Base-by-base conservation (phyloP, 2,329 filamentous ascomycete species). In the Trichophyton benhamiae region DNA sequence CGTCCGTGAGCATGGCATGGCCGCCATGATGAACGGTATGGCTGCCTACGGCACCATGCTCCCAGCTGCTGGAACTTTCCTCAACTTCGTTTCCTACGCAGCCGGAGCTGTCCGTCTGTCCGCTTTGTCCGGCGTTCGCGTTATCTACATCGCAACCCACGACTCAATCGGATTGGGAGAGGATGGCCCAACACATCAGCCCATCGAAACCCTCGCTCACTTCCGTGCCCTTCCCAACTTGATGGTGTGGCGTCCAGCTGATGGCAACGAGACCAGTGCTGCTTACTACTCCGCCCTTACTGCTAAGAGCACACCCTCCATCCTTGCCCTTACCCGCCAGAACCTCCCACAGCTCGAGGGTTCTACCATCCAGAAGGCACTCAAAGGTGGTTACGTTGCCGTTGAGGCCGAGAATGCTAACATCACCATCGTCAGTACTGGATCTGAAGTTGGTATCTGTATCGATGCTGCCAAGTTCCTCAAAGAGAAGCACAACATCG, bases 121-220 rank as follows among this genome's bases (percentile, higher is more conserved):
- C 42, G 86, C 94, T 46, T 84, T 99, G 69, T 95, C 91, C 55
- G 91, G 89, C 77, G 83, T 91, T 75, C 92, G 92, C 71, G 82
- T 85, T 74, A 91, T 99, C 81, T 95, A 94, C 87, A 84, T 97
- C 70, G 92, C 94, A 72, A 97, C 92, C 69, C 92, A 97, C 84
- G 92, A 97, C 83, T 96, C 92, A 67, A 99, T 99, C 71, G 94
- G 94, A 82, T 89, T 97, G 68, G 94, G 94, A 78, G 94, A 99
- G 81, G 94, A 99, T 73, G 94, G 94, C 66, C 92, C 94, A 69
- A 99, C 94, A 62, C 94, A 99, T 81, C 94, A 99, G 84, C 94
- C 94, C 76, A 96, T 99, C 70, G 94, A 99, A 86, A 96, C 91
- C 52, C 86, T 97, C 66, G 88, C 91, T 64, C 94, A 97, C 80